Evolutionary conservation across 1,139 yeast species (phyloP).

Genomic region (Zygoascus meyerae): DNA sequence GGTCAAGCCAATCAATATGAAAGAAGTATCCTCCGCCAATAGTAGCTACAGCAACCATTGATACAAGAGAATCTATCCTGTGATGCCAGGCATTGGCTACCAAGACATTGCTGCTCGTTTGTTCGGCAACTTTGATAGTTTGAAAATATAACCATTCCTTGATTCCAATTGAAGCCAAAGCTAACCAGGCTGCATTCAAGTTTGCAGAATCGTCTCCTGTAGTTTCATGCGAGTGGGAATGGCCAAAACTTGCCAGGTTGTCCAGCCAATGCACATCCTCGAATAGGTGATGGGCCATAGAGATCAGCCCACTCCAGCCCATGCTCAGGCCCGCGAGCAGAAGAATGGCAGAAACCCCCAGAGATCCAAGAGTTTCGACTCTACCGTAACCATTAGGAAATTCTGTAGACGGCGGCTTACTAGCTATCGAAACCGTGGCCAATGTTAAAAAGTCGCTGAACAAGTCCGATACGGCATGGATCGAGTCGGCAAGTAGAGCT

Average conservation of each 20-base stretch:
- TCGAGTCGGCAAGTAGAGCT: conserved; percentile 88
- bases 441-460: conserved; percentile 84
- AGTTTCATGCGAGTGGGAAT: conserved; percentile 39
- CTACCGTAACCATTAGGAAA: conserved; percentile 93
- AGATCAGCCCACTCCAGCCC: conserved; percentile 79
- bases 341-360: conserved; percentile 77
- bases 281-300: conserved; percentile 47
- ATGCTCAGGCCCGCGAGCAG: conserved; percentile 85
- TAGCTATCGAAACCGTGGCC: conserved; percentile 78
- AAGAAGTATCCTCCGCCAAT: conserved; percentile 80
- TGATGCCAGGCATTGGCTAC: conserved; percentile 99
- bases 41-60: conserved; percentile 82
- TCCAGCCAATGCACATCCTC: conserved; percentile 21
- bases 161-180: conserved; percentile 75
- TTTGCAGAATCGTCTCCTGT: conserved; percentile 47
- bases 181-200: conserved; percentile 94
- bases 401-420: conserved; percentile 53
- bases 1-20: conserved; percentile 76
- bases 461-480: conserved; percentile 85
- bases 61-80: conserved; percentile 89
- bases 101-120: conserved; percentile 77
- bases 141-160: conserved; percentile 84
- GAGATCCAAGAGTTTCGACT: conserved; percentile 84
- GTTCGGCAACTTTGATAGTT: conserved; percentile 71
- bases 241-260: conserved; percentile 23